Evolutionary conservation across 371 early-diverging fungal species (phyloP), one percentile per base, ranked within the genome.

Genomic region (Mortierella sp.): DNA sequence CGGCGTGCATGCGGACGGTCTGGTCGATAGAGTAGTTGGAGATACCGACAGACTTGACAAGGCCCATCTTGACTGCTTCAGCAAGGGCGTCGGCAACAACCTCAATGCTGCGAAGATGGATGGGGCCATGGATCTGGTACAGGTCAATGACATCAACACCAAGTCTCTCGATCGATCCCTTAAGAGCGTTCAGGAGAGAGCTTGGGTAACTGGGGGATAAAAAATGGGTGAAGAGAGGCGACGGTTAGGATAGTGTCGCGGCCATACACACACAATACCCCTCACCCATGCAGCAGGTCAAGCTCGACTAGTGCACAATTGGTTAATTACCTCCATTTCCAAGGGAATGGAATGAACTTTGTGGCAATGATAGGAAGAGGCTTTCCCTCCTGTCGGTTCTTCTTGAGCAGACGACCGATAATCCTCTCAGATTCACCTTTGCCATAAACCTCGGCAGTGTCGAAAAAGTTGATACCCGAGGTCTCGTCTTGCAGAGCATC

Each of bases 101-200:
- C 70, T 91, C 90, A 34, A 92, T 88, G 21, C 85, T 82, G 19
- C 82, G 90, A 14, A 90, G 79, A 71, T 91, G 92, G 16, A 93
- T 89, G 7, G 96, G 94, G 71, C 93, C 94, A 87, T 95, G 96
- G 72, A 95, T 94, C 78, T 95, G 92, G 78, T 93, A 95, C n/a
- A 95, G 89, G 73, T 95, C 95, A 4, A 92, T 80, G 48, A 91
- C 90, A 31, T 92, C 88, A 16, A 89, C 82, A 42, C 91, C 92
- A 34, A 95, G 84, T 26, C 92, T 87, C 50, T 90, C 89, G 65
- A 94, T 86, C 3, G 91, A 93, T 28, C 86, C 92, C 28, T 89
- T 88, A 31, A 91, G 80, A 24, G 93, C 90, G 47, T 87, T 89
- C 48, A 90, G 71, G 19, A 92, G 80, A 6, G 88, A 89, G 71